Conservation (phyloP, 164 flowering plant species). For the Kalanchoe fedtschenkoi region DNA sequence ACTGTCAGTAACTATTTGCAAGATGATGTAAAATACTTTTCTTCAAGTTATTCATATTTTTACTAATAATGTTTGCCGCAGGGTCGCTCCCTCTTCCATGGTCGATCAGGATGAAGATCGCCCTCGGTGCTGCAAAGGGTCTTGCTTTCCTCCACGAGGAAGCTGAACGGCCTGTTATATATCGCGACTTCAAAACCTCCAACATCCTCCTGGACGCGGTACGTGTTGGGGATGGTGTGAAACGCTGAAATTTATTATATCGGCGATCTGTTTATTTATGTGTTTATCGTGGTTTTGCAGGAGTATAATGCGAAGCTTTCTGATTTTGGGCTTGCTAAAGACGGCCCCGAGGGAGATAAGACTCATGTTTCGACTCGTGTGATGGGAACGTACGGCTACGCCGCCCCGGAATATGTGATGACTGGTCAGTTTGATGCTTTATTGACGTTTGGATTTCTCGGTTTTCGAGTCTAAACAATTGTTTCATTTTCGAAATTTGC, state of each 20-base stretch:
- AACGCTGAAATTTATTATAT: background rate
- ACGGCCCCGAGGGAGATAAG: constrained; percentile 80
- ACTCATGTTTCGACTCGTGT: constrained; percentile 84
- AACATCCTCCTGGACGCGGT: constrained; percentile 39
- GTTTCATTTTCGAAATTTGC: constrained; percentile 6
- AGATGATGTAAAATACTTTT: too few species aligned
- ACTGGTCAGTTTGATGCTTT: constrained; percentile 33
- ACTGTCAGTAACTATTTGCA: too few species aligned
- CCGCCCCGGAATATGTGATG: constrained; percentile 83
- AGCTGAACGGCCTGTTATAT: constrained; percentile 41
- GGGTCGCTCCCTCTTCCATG: constrained; percentile 48
- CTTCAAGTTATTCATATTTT: too few species aligned
- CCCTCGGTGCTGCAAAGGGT: constrained; percentile 47
- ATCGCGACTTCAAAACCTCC: constrained; percentile 41
- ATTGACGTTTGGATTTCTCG: background rate
- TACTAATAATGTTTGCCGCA: too few species aligned
- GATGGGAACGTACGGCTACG: constrained; percentile 86
- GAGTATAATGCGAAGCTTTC: constrained; percentile 78
- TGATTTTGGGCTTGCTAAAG: constrained; percentile 81
- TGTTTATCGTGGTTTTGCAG: constrained; percentile 24
- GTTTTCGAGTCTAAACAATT: background rate
- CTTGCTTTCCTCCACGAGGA: constrained; percentile 48
- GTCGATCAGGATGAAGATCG: constrained; percentile 44
- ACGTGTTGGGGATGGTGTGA: constrained; percentile 10
- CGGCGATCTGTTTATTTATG: background rate